Evolutionary conservation across 768 basidiomycete genomes (phyloP), one percentile per base, ranked within the genome.

Genomic region (Podaxis pistillaris): DNA sequence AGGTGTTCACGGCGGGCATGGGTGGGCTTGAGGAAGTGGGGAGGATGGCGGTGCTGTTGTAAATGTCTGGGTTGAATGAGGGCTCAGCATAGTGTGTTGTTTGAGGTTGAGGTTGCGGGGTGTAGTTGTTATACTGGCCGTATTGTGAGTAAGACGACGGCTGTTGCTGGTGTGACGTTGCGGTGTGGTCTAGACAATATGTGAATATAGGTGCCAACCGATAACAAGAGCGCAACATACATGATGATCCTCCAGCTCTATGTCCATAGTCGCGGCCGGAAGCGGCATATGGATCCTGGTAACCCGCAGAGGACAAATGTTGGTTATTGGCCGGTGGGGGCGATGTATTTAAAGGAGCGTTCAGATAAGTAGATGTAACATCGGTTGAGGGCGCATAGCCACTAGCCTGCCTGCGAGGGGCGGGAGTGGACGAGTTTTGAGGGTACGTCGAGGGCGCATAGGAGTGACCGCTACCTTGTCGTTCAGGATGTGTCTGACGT

Each of bases 191-290:
- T 90, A 65, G 11, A 66, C 33, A 66, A 58, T 59, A 40, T 58
- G 50, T 60, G 40, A 52, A 63, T 28, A 37, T 38, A 24, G 56
- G 51, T 46, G 33, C 24, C 19, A 54, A 47, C 47, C 49, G 26
- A 54, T 30, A n/a, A 52, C 19, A 26, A 19, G 19, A 5, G 41
- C 22, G 40, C 5, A 33, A 74, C 84, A 72, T 71, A 88, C 87
- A 87, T 22, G 85, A 80, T 38, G 81, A 75, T 47, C 78, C 83
- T 41, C 83, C 81, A 12, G 80, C 71, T 2, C 71, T 70, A 67
- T 90, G 89, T 2, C 85, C 84, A 65, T 88, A 87, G 33, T 76
- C 73, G 15, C 70, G 69, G 50, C 68, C 64, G 56, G 73, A 44
- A 52, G 65, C 66, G 22, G 69, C 63, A 47, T 78, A 78, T 46